Evolutionary conservation across 1,284 basidiomycete species (phyloP).

Genomic region (Puccinia coronata): DNA sequence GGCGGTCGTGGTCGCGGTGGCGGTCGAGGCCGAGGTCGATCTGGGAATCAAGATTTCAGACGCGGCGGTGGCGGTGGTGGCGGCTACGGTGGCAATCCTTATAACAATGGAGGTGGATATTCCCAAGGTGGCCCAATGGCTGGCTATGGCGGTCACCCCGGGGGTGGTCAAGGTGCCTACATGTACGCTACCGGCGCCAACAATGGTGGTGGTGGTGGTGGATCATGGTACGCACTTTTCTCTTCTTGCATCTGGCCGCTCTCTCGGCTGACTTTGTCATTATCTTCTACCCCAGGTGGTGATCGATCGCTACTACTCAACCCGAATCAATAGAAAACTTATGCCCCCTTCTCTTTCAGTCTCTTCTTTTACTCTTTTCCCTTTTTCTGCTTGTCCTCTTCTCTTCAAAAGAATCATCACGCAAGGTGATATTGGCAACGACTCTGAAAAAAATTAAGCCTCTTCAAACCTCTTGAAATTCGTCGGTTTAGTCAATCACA

Average conservation of each 20-base stretch:
- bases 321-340: not conserved
- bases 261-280: not conserved
- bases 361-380: conserved; percentile 2
- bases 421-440: not conserved
- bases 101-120: conserved; percentile 30
- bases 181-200: conserved; percentile 32
- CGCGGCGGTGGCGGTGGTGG: conserved; percentile 60
- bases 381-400: conserved; percentile 21
- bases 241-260: not conserved
- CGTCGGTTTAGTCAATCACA: not conserved
- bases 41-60: conserved; percentile 65
- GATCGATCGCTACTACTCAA: not conserved
- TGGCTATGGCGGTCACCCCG: conserved; percentile 55
- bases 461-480: conserved; percentile 9
- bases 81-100: conserved; percentile 26
- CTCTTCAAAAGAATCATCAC: not conserved
- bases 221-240: conserved; percentile 25
- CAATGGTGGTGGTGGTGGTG: conserved; percentile 13
- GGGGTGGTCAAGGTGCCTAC: conserved; percentile 53
- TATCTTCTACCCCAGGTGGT: conserved; percentile 15
- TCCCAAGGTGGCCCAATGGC: conserved; percentile 51
- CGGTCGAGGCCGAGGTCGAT: conserved; percentile 65
- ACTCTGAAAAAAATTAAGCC: no score
- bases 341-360: conserved; percentile 11
- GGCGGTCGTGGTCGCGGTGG: conserved; percentile 61